Evolutionary conservation across 2,329 filamentous ascomycete genomes (phyloP).

Genomic region (Coniella lustricola): DNA sequence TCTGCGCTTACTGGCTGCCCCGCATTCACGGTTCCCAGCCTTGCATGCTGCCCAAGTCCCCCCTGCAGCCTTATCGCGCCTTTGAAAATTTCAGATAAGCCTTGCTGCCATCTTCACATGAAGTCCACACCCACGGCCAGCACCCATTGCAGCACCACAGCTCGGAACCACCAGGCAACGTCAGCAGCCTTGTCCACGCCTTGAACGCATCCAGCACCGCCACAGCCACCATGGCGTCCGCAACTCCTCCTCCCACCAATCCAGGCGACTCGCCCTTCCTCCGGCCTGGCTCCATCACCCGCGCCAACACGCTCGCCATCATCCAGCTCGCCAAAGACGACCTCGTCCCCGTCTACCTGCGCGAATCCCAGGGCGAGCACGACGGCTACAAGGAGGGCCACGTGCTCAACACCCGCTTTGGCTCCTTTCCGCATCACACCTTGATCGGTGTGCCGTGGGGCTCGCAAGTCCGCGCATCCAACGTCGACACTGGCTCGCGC

Average conservation of each 20-base stretch:
- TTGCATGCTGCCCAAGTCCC: constrained; percentile 13
- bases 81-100: constrained; percentile 8
- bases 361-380: constrained; percentile 52
- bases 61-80: background rate
- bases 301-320: constrained; percentile 65
- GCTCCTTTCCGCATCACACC: constrained; percentile 78
- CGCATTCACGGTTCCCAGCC: constrained; percentile 8
- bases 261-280: constrained; percentile 65
- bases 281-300: constrained; percentile 56
- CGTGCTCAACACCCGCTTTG: constrained; percentile 87
- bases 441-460: constrained; percentile 79
- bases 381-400: constrained; percentile 70
- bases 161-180: too few relatives aligned
- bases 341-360: constrained; percentile 67
- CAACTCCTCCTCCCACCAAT: constrained; percentile 14
- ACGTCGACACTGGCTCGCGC: constrained; percentile 85
- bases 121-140: too few relatives aligned
- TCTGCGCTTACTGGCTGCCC: background rate
- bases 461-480: constrained; percentile 81
- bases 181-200: too few relatives aligned
- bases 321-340: constrained; percentile 85
- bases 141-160: too few relatives aligned
- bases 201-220: too few relatives aligned
- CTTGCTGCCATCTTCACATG: background rate
- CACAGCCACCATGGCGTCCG: background rate